phyloP scores from a whole-genome alignment of 495 filamentous ascomycete species.

The Penicillium longicatenatum region DNA sequence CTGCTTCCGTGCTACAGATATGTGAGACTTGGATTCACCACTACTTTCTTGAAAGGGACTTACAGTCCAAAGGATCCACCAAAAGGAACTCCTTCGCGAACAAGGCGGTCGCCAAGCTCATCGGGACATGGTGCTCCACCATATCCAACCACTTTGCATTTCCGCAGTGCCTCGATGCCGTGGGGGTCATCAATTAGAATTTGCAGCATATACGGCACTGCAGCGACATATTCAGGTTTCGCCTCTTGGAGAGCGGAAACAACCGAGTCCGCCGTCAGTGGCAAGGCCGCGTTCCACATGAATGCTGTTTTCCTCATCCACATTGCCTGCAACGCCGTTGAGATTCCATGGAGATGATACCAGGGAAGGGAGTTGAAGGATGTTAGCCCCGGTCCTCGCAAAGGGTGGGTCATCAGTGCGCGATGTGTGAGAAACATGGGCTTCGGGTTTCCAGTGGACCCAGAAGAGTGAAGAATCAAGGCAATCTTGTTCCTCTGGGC shows the following conservation, averaged over 20 bases:
- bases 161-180: slow-evolving; percentile 47
- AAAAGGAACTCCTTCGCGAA: slow-evolving; percentile 50
- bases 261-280: slow-evolving; percentile 53
- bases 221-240: slow-evolving; percentile 52
- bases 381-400: slow-evolving; percentile 37
- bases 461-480: slow-evolving; percentile 59
- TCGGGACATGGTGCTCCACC: slow-evolving; percentile 58
- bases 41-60: slow-evolving; percentile 20
- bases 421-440: slow-evolving; percentile 46
- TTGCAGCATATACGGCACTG: slow-evolving; percentile 60
- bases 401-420: slow-evolving; percentile 42
- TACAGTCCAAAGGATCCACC: slow-evolving; percentile 55
- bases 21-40: neutral
- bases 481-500: slow-evolving; percentile 34
- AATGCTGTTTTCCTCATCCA: slow-evolving; percentile 51
- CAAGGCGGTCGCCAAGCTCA: slow-evolving; percentile 56
- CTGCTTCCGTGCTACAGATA: slow-evolving; percentile 53
- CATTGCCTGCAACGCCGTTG: slow-evolving; percentile 52
- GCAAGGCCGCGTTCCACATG: slow-evolving; percentile 55
- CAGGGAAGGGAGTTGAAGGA: slow-evolving; percentile 59
- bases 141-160: slow-evolving; percentile 50
- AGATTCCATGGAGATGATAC: slow-evolving; percentile 55
- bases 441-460: slow-evolving; percentile 61
- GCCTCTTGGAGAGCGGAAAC: slow-evolving; percentile 48
- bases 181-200: slow-evolving; percentile 49